Base-by-base conservation (phyloP, 2,329 filamentous ascomycete species). In the Pyricularia sp. region DNA sequence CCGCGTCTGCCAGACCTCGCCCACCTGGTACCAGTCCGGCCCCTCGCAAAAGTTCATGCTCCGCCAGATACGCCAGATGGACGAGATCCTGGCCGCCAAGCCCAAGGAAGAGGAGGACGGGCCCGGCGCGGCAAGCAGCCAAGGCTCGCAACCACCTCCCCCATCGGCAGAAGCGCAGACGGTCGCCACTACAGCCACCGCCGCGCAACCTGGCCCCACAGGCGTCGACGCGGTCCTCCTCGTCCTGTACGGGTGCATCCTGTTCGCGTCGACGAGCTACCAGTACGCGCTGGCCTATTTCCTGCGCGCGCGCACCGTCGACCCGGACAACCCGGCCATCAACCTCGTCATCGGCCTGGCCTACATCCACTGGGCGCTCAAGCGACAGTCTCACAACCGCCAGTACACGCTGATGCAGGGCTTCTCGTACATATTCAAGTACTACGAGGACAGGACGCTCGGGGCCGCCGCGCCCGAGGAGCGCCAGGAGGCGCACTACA, bases 1-100 rank as follows among this genome's bases (percentile, higher is more conserved):
- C 69, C 87, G 91, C 23, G 82, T 97, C 9, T 92, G 88, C 74
- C 88, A 92, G 68, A 89, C 92, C 17, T 88, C 90, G 1, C 83
- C 88, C 55, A 86, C 88, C 33, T 92, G 90, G 83, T 97, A 94
- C 78, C 90, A 90, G 67, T 90, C 90, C 2, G 91, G 92, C 0
- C 90, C 92, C 0, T 90, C 90, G 25, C 93, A 97, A 78, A 98
- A 98, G 77, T 97, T 92, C 76, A 89, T 98, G 74, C 84, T 97
- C 69, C 89, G 95, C 4, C 93, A 97, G 79, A 92, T 99, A 79
- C 96, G 97, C 78, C 88, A 89, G 3, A 92, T 97, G 81, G 95
- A 99, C 78, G 90, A 86, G 71, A 81, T 82, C 4, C 82, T 91
- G 65, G 50, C 55, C 20, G 66, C 55, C 6, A 58, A 50, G n/a